phyloP scores from a whole-genome alignment of 169 alveolate species.

The Perkinsus marinus region DNA sequence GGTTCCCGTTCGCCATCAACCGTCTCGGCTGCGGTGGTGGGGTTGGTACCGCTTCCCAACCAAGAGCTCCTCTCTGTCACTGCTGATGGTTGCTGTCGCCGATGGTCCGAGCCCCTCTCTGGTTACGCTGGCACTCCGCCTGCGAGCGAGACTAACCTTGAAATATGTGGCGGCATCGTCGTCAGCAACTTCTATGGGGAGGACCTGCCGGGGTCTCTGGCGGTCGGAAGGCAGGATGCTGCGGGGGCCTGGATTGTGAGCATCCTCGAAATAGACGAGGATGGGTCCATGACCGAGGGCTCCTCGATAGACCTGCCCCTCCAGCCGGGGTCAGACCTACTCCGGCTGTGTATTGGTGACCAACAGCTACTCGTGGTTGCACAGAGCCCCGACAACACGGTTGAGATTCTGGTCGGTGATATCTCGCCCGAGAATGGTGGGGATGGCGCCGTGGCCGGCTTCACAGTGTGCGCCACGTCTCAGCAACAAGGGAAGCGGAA shows the following conservation, averaged over 20 bases:
- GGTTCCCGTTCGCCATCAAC: background rate
- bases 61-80: background rate
- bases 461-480: background rate
- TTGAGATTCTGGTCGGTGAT: background rate
- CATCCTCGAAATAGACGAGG: background rate
- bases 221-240: background rate
- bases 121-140: background rate
- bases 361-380: background rate
- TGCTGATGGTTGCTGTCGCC: background rate
- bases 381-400: background rate
- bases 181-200: background rate
- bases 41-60: background rate
- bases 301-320: background rate
- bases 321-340: background rate
- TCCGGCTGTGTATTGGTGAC: background rate
- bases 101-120: background rate
- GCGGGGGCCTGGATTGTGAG: background rate
- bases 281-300: background rate
- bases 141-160: background rate
- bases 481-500: background rate
- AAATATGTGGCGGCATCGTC: background rate
- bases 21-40: background rate
- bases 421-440: background rate
- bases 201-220: background rate
- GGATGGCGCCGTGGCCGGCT: background rate